phyloP scores from a whole-genome alignment of 768 basidiomycete genomes.

The Suillus luteus region DNA sequence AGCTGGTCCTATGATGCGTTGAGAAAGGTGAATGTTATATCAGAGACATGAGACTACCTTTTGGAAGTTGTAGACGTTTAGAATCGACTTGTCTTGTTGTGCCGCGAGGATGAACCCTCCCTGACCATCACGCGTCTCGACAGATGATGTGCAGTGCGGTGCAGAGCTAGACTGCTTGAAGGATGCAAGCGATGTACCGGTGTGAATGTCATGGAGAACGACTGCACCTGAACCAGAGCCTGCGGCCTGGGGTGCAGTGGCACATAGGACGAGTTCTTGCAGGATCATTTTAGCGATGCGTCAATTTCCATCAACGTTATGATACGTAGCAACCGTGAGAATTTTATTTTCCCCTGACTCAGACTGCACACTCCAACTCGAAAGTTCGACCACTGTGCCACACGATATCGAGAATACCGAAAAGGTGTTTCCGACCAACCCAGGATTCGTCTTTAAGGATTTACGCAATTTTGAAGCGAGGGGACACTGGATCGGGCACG shows the following conservation, averaged over 20 bases:
- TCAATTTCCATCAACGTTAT: too few relatives aligned
- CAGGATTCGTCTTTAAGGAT: too few relatives aligned
- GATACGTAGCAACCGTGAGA: too few relatives aligned
- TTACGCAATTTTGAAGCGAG: too few relatives aligned
- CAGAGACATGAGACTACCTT: conserved; percentile 55
- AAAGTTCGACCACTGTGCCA: too few relatives aligned
- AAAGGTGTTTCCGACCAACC: too few relatives aligned
- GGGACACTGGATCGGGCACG: too few relatives aligned
- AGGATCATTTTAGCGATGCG: conserved; percentile 39
- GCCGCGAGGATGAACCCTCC: conserved; percentile 86
- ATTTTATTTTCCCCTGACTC: too few relatives aligned
- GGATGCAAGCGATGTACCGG: conserved; percentile 71
- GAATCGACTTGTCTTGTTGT: conserved; percentile 84
- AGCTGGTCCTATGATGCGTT: conserved; percentile 77
- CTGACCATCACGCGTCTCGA: conserved; percentile 66
- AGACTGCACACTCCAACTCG: too few relatives aligned
- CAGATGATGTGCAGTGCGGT: conserved; percentile 64
- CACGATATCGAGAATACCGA: too few relatives aligned
- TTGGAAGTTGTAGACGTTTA: conserved; percentile 93
- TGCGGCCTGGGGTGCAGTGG: conserved; percentile 49
- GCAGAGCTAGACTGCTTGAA: conserved; percentile 84
- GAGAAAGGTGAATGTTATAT: neutral
- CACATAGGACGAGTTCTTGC: conserved; percentile 69
- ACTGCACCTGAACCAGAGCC: conserved; percentile 57
- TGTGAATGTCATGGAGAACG: conserved; percentile 79